phyloP scores from a whole-genome alignment of 495 filamentous ascomycete genomes.

The Pyrenula aspistea region DNA sequence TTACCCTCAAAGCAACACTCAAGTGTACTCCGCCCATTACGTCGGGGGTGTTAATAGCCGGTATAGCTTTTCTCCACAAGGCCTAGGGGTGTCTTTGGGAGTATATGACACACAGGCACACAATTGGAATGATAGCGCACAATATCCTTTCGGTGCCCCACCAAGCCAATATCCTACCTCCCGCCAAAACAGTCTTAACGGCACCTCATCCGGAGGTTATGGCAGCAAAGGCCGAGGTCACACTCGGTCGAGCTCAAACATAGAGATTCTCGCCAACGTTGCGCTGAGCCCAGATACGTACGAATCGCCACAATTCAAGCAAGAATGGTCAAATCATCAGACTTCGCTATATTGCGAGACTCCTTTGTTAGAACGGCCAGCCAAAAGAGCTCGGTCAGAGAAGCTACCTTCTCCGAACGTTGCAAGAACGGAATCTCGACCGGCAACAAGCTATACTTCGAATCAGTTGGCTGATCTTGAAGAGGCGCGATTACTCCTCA shows the following conservation, averaged over 20 bases:
- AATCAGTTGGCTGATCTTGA: slow-evolving; percentile 32
- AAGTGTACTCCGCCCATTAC: slow-evolving; percentile 5
- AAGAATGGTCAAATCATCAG: neutral
- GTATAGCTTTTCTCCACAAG: neutral
- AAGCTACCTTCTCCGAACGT: slow-evolving; percentile 36
- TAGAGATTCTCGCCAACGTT: slow-evolving; percentile 43
- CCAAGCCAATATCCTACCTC: neutral
- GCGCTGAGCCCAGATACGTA: slow-evolving; percentile 22
- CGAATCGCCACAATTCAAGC: slow-evolving; percentile 29
- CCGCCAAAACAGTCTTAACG: neutral
- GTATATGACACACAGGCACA: neutral
- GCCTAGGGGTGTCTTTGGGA: neutral
- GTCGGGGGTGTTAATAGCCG: neutral
- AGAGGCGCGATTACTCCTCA: slow-evolving; percentile 42
- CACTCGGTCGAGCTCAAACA: slow-evolving; percentile 35
- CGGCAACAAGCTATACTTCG: slow-evolving; percentile 29
- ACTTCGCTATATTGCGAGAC: slow-evolving; percentile 6
- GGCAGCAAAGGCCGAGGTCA: slow-evolving; percentile 8
- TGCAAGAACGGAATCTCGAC: slow-evolving; percentile 20
- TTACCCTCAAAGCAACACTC: slow-evolving; percentile 27
- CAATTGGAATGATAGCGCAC: neutral
- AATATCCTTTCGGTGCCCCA: neutral
- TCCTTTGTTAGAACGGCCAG: slow-evolving; percentile 31
- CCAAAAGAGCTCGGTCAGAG: slow-evolving; percentile 51
- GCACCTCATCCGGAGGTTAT: neutral